Evolutionary conservation across 148 eudicot species (phyloP), one percentile per base, ranked within the genome.

Genomic region (Silene conica): DNA sequence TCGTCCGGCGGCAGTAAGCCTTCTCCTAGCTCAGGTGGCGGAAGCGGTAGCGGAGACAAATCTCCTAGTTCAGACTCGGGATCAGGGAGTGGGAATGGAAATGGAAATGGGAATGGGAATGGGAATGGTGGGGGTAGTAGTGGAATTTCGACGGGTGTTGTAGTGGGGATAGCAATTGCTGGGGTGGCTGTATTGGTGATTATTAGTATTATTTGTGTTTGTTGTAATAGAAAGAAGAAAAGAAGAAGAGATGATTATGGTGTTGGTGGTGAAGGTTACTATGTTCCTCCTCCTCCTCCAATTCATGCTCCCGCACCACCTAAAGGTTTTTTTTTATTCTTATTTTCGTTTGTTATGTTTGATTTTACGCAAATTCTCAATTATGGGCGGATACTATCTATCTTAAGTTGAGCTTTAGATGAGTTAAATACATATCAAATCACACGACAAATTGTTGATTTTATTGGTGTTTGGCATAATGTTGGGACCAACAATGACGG

Each of bases 151-250:
- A 86, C 92, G 9, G 89, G 89, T 21, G 79, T 77, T 14, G 88
- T 92, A 1, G 90, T 89, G 23, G 97, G 97, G 18, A 86, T 92
- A 19, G 92, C 94, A 2, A 54, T 92, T 1, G 97, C 90, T 5
- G 92, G 92, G 6, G 89, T 89, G 2, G 78, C 64, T 10, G 19
- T 88, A 19, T 68, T 92, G 20, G 80, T 70, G 7, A 52, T 89
- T 34, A 50, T 88, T 67, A 84, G 87, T 52, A 10, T 92, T 48
- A 67, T 92, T 19, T 92, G 86, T 52, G 45, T 92, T 6, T 86
- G 85, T 66, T 92, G 90, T 71, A 15, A 71, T 0, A 85, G 78
- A 74, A 92, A 83, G 85, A 89, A 86, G 87, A 87, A 76, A 78
- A 86, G 69, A 69, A 81, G 84, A 81, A 83, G 86, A 80, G 79